A percentile compares a stretch with the other conserved stretches of the same genome.
Conservation (phyloP, 257 asterid genomes). For the Nicotiana knightiana region DNA sequence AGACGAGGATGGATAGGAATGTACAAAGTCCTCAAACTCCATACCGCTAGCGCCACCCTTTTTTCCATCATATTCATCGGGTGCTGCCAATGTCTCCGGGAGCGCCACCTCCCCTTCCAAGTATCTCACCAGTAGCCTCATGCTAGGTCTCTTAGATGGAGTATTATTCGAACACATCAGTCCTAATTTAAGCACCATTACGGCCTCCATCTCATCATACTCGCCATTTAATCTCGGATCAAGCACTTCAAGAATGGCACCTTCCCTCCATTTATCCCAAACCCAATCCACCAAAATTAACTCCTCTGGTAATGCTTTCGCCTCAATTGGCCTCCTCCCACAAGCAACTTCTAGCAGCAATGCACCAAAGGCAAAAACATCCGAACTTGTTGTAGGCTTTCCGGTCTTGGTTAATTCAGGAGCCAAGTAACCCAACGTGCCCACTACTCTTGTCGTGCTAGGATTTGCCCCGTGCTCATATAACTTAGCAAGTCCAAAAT, state of each 20-base stretch:
- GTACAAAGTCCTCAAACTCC: slow-evolving; percentile 25
- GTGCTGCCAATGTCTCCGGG: slow-evolving; percentile 31
- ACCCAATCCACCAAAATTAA: slow-evolving; percentile 70
- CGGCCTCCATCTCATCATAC: slow-evolving; percentile 40
- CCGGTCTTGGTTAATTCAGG: slow-evolving; percentile 73
- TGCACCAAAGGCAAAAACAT: slow-evolving; percentile 72
- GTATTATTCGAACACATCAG: slow-evolving; percentile 51
- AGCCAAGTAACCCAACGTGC: slow-evolving; percentile 70
- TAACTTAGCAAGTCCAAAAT: slow-evolving; percentile 68
- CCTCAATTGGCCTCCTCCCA: slow-evolving; percentile 71
- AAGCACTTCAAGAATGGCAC: slow-evolving; percentile 37
- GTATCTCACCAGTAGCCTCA: slow-evolving; percentile 54
- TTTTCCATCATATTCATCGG: slow-evolving; percentile 25
- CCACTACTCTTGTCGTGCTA: slow-evolving; percentile 60
- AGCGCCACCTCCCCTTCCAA: slow-evolving; percentile 46
- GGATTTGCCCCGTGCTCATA: slow-evolving; percentile 54
- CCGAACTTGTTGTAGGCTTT: slow-evolving; percentile 57
- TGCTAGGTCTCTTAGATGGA: slow-evolving; percentile 46
- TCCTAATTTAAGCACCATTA: slow-evolving; percentile 53
- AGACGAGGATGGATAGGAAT: slow-evolving; percentile 46
- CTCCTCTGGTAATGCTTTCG: slow-evolving; percentile 61
- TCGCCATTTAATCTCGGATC: slow-evolving; percentile 44
- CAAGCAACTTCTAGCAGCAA: slow-evolving; percentile 59
- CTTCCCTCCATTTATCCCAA: slow-evolving; percentile 60
- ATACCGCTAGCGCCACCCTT: slow-evolving; percentile 11